These are phyloP conservation scores for Neofusicoccum ribis DNA, from an alignment of 2,329 filamentous ascomycete species.

Conservation along the genomic window DNA sequence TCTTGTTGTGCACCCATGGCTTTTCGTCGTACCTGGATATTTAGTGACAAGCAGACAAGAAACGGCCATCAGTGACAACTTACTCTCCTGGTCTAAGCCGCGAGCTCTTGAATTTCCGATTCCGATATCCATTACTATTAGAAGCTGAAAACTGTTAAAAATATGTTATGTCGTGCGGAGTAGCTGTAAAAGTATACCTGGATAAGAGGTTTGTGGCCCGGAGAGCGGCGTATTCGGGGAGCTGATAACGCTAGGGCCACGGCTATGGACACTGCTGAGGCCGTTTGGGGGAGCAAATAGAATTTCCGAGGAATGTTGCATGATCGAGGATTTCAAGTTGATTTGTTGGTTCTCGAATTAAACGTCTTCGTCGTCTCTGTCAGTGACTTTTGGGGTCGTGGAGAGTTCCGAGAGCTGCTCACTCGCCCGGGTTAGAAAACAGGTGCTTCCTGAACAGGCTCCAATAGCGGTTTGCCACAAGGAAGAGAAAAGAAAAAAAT, in stretches of 20 bases:
- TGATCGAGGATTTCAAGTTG: not conserved
- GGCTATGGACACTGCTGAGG: not conserved
- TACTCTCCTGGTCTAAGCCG: conserved; percentile 27
- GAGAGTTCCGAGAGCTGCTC: not conserved
- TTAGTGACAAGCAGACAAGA: not conserved
- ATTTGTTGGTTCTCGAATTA: not conserved
- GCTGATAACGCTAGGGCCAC: not conserved
- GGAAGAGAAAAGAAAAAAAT: too few species aligned
- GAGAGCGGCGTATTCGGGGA: not conserved
- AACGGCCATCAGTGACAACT: not conserved
- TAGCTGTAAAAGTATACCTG: not conserved
- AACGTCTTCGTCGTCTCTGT: not conserved
- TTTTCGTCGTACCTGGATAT: conserved; percentile 37
- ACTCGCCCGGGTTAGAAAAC: too few species aligned
- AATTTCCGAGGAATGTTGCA: not conserved
- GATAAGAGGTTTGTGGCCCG: not conserved
- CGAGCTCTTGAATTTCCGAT: conserved; percentile 37
- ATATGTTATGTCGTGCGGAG: too few species aligned
- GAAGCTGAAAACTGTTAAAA: not conserved
- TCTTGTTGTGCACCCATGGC: conserved; percentile 38
- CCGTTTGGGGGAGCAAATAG: not conserved
- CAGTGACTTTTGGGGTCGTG: not conserved
- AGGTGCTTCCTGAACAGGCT: too few species aligned
- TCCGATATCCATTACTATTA: not conserved
- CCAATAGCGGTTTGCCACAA: too few species aligned